A percentile compares a stretch with the other conserved stretches of the same genome.
Evolutionary conservation across 2,329 filamentous ascomycete species (phyloP).

Genomic region (Cladosporium austrohemisphaericum): DNA sequence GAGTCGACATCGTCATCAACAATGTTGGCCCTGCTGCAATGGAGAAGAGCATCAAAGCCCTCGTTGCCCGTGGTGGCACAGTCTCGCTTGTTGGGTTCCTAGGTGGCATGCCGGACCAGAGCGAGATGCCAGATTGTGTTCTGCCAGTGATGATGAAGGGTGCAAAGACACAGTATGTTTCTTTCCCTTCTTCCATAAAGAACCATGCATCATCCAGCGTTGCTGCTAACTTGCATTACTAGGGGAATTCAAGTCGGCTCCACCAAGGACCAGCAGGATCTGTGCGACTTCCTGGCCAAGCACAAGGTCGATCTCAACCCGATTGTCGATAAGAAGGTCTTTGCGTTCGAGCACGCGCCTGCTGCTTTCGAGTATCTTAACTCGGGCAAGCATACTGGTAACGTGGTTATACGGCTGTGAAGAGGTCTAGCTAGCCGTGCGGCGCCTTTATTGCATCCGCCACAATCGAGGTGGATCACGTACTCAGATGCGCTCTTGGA

Average conservation of each 20-base stretch:
- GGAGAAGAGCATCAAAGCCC: slow-evolving; percentile 32
- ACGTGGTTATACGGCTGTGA: background rate
- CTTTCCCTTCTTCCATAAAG: background rate
- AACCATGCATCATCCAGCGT: background rate
- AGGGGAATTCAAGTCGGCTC: slow-evolving; percentile 2
- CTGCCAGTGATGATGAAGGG: slow-evolving; percentile 3
- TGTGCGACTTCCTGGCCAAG: slow-evolving; percentile 1
- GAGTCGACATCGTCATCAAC: slow-evolving; percentile 46
- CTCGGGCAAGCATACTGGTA: background rate
- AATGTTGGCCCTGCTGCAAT: slow-evolving; percentile 45
- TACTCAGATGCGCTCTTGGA: no score
- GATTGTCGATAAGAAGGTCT: slow-evolving; percentile 1
- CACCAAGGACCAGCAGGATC: background rate
- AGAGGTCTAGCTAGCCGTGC: no score
- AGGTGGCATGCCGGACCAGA: slow-evolving; percentile 1
- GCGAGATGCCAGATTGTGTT: background rate
- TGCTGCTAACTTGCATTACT: background rate
- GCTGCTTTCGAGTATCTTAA: background rate
- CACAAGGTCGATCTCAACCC: slow-evolving; percentile 6
- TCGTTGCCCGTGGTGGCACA: slow-evolving; percentile 21
- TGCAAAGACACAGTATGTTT: background rate
- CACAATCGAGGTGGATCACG: no score
- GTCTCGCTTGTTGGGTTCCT: slow-evolving; percentile 17
- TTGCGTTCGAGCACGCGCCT: background rate
- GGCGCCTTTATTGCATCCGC: no score